Base-by-base conservation (phyloP, 352 stramenopile genomes). In the Pythium volutum region DNA sequence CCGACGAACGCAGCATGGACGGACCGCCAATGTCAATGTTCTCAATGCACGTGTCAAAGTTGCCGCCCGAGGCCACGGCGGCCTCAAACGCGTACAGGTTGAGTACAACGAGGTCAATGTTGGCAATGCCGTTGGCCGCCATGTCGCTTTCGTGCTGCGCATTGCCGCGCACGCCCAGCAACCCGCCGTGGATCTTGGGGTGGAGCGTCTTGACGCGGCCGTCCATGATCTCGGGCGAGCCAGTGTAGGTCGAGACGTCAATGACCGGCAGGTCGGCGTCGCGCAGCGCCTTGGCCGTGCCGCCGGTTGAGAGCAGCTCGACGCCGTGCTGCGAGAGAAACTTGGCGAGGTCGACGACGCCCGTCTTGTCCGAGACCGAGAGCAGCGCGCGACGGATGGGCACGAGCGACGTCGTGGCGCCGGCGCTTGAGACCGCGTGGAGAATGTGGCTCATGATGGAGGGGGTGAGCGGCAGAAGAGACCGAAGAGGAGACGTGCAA, bases 1-100 rank as follows among this genome's bases (percentile, higher is more conserved):
- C 97, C 29, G 97, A 98, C 45, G 95, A 98, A 48, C 98, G 93
- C 34, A 99, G 81, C 98, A 99, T 99, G 51, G 89, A 98, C 20
- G 98, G 98, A 14, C 98, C 98, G 45, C 98, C 98, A 78, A 99
- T 99, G 75, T 99, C 98, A 71, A 99, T 99, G 84, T 99, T 99
- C 76, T 99, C 98, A 69, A 99, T 98, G 84, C 97, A 99, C 66
- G 97, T 98, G 71, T 98, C 96, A 70, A 99, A 99, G 62, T 93
- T 82, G 23, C 85, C 75, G 39, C 83, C 84, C 31, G 77, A 87
- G 18, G 92, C 89, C 16, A 99, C 97, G 4, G 98, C 99, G 5
- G 88, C 84, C 70, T 99, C 96, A 69, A 99, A 99, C 16, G 98
- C 96, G 79, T 99, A 99, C 29, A 99, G 77, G 77, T 99, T 99